Conservation (phyloP, 208 protist species). For the Acanthamoeba lenticulata region DNA sequence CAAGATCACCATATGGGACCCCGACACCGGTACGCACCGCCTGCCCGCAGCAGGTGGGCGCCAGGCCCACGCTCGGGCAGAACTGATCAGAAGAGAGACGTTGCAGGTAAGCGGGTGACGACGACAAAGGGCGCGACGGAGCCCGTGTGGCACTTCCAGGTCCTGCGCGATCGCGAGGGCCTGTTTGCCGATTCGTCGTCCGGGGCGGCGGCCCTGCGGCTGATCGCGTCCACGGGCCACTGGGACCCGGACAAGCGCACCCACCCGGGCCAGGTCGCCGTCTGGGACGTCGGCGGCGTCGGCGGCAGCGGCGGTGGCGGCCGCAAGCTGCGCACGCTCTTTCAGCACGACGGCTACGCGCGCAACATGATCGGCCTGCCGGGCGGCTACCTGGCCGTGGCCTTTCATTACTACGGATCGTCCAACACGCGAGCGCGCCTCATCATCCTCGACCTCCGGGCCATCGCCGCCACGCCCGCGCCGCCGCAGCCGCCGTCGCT, state of each 20-base stretch:
- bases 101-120: not conserved
- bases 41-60: not conserved
- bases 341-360: not conserved
- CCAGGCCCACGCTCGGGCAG: not conserved
- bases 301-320: too few relatives aligned
- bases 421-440: not conserved
- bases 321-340: not conserved
- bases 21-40: not conserved
- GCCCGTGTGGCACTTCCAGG: not conserved
- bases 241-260: not conserved
- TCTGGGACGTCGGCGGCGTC: not conserved
- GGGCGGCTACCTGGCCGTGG: not conserved
- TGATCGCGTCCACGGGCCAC: not conserved
- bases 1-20: conserved; percentile 7
- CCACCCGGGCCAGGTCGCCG: not conserved
- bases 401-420: not conserved
- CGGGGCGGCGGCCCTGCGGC: not conserved
- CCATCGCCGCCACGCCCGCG: not conserved
- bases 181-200: not conserved
- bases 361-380: not conserved
- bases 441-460: not conserved
- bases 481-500: not conserved
- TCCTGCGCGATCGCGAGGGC: not conserved
- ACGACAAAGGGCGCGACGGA: not conserved
- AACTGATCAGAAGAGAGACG: not conserved